Base-by-base conservation (phyloP, 179 eudicot species). In the Beta corolliflora region DNA sequence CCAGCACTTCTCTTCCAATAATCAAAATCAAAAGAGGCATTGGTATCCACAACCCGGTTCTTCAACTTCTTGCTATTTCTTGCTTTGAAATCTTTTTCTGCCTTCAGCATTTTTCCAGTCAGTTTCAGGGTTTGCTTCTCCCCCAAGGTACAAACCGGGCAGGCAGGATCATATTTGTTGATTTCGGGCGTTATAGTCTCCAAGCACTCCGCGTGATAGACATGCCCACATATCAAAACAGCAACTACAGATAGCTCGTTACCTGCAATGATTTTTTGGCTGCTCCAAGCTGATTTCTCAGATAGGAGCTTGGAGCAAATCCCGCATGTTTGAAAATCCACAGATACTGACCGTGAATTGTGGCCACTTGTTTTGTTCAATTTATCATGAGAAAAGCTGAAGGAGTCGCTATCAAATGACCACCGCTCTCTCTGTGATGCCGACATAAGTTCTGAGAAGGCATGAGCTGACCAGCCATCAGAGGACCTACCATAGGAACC, bases 401-500 rank as follows among this genome's bases (percentile, higher is more conserved):
- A 82, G 53, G 89, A 82, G 76, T 91, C 98, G 65, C 94, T 94
- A 81, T 89, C 97, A 78, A 94, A 91, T 72, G 99, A 95, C 92
- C 93, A 88, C 79, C 89, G 87, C 77, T 89, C 95, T 82, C 91
- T 87, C 50, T 87, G 92, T 61, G 97, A 90, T 73, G 90, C 77
- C 29, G 91, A 88, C 86, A 88, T 85, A 75, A 94, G 89, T 79
- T 93, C 96, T 54, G 97, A 86, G 66, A 90, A 89, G 60, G 89
- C 86, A 50, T 93, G 91, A 11, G 91, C 81, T 29, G 95, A 92
- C 97, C 93, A 95, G 75, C 91, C 86, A 85, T 92, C 95, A 18
- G 94, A 95, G 65, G 98, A 94, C 67, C 94, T 91, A 68, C 91
- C 93, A 82, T 83, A 85, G 48, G 98, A 94, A 52, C 87, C 91